Conservation (phyloP, 2,329 filamentous ascomycete species). For the Exophiala lecanii-corni region DNA sequence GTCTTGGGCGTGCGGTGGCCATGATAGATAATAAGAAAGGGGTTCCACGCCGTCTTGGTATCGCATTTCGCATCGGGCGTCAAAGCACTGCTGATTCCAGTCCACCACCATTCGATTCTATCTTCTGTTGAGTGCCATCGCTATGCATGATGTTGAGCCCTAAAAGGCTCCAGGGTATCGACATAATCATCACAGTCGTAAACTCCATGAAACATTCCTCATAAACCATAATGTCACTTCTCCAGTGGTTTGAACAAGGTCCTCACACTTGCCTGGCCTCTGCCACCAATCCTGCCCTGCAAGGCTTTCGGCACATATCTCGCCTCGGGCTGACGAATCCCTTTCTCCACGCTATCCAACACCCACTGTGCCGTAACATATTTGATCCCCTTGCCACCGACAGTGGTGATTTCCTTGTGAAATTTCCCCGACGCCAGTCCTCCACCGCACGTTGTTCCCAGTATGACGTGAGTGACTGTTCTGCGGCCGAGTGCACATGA, state of each 20-base stretch:
- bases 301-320: slow-evolving; percentile 60
- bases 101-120: too few species aligned
- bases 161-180: too few species aligned
- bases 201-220: too few species aligned
- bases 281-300: slow-evolving; percentile 45
- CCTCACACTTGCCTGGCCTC: slow-evolving; percentile 59
- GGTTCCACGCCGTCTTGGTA: too few species aligned
- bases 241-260: slow-evolving; percentile 17
- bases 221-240: too few species aligned
- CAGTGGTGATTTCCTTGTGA: slow-evolving; percentile 68
- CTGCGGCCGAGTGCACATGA: slow-evolving; percentile 67
- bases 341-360: slow-evolving; percentile 74
- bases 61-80: too few species aligned
- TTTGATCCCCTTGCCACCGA: slow-evolving; percentile 66
- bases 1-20: too few species aligned
- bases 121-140: too few species aligned
- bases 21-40: too few species aligned
- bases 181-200: too few species aligned
- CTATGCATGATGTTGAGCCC: too few species aligned
- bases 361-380: slow-evolving; percentile 81
- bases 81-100: too few species aligned
- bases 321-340: slow-evolving; percentile 69
- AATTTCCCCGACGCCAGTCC: slow-evolving; percentile 73
- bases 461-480: slow-evolving; percentile 78
- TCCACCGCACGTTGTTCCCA: slow-evolving; percentile 59